Evolutionary conservation across 352 stramenopile species (phyloP), one percentile per base, ranked within the genome.

Genomic region (Phytopythium montanum): DNA sequence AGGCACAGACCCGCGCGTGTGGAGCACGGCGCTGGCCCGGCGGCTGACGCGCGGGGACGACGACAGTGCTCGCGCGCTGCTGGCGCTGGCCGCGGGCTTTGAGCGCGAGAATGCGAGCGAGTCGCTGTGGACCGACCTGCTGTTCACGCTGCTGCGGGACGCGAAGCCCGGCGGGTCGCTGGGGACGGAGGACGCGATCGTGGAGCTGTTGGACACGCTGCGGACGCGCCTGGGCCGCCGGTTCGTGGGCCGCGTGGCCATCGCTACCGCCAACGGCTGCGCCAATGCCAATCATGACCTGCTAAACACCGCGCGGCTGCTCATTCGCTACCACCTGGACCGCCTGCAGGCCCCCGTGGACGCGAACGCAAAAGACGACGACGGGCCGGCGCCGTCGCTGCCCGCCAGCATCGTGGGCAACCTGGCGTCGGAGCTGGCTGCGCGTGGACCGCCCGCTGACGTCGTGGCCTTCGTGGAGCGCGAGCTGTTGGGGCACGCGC

Each of bases 141-240:
- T 92, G 19, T 92, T 90, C 74, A 81, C 82, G 65, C 55, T 89
- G 31, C 52, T 92, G 69, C 77, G 80, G 0, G 73, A 82, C 59
- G 70, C 67, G 9, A 69, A 73, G 28, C 58, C 62, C 13, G 51
- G 8, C 51, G 14, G 2, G 2, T 10, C 4, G 21, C 33, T 44
- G 34, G 10, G n/a, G 21, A 2, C 3, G 4, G 18, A 62, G 34
- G 78, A 85, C 28, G 61, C 75, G 28, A 28, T 70, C 6, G 52
- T 62, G 53, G 51, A 31, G 39, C 49, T 90, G 19, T 52, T 92
- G 36, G 54, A 61, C 18, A 51, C 62, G 4, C 64, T 92, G 36
- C 54, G 61, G 8, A 59, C 39, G 9, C 59, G 60, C 45, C 85
- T 70, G 66, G 76, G 74, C 52, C 34, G 66, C 7, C 61, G 65